Base-by-base conservation (phyloP, 2,329 filamentous ascomycete genomes). In the Paracoccidioides brasiliensis region DNA sequence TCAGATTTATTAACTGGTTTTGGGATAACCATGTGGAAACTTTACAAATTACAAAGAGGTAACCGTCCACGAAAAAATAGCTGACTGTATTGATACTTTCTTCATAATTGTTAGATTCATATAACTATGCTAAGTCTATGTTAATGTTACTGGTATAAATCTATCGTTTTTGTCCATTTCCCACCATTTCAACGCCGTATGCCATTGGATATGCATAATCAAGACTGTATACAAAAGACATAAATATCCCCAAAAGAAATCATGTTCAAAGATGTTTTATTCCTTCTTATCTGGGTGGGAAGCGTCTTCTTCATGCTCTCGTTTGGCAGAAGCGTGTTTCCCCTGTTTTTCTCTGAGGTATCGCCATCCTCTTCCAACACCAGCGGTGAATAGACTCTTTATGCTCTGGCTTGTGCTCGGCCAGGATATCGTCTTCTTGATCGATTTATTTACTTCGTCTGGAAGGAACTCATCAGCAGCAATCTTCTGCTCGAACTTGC, bases 381-480 rank as follows among this genome's bases (percentile, higher is more conserved):
- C 94, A 0, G 86, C 84, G 2, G 90, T 97, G 46, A 96, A 69
- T 1, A 86, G 69, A 1, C 90, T 84, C 73, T 98, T 98, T 59
- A 91, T 67, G 54, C 84, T 93, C 71, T 98, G 91, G 4, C 83
- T 83, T 2, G 88, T 89, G 64, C 89, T 93, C 0, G 93, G 90
- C 93, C 93, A 97, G 55, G 82, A 81, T 63, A 97, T 88, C 0
- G 94, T 97, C 67, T 86, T 86, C 66, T 83, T 85, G 65, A 98
- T 90, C 43, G 90, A 86, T 41, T 78, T 77, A 38, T 84, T 80
- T 15, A 97, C 82, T 61, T 85, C 84, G 32, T 80, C 74, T 44
- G 78, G 78, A n/a, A 97, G 74, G 62, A 86, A 63, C 42, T 85
- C 80, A 56, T 86, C 85, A 48, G 77, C 76, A 0, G 86, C 90